A percentile compares a stretch with the other conserved stretches of the same genome.
Evolutionary conservation across 257 asterid genomes (phyloP).

Genomic region (Knoxia roxburghii): DNA sequence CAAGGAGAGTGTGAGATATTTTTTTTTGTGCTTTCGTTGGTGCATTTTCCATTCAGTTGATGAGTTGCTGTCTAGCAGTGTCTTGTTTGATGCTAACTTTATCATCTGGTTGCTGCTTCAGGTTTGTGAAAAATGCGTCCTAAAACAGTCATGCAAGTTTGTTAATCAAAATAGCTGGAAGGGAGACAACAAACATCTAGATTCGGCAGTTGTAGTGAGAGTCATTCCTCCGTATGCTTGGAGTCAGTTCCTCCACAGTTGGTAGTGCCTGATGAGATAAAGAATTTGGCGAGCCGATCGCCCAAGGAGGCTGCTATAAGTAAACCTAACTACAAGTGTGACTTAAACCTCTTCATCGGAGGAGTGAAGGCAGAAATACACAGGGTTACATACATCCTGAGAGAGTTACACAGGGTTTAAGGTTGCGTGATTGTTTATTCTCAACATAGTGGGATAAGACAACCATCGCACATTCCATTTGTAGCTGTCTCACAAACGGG

Average conservation of each 20-base stretch:
- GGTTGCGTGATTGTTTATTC: neutral
- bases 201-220: conserved; percentile 42
- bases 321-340: conserved; percentile 42
- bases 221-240: conserved; percentile 54
- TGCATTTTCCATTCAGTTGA: too few species aligned
- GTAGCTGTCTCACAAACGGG: too few species aligned
- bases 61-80: too few species aligned
- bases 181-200: conserved; percentile 24
- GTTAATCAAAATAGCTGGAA: conserved; percentile 36
- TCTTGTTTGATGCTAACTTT: neutral
- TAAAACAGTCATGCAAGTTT: conserved; percentile 50
- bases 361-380: too few species aligned
- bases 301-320: conserved; percentile 54
- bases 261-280: conserved; percentile 58
- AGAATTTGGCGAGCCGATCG: conserved; percentile 42
- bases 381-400: too few species aligned
- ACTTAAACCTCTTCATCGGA: neutral
- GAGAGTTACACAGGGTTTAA: too few species aligned
- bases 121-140: conserved; percentile 66
- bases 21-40: neutral
- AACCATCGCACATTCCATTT: too few species aligned
- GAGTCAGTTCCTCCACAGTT: conserved; percentile 52
- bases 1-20: neutral
- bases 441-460: neutral
- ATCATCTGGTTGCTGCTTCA: conserved; percentile 27